phyloP scores from a whole-genome alignment of 2,329 filamentous ascomycete genomes.

The Achaetomium macrosporum region DNA sequence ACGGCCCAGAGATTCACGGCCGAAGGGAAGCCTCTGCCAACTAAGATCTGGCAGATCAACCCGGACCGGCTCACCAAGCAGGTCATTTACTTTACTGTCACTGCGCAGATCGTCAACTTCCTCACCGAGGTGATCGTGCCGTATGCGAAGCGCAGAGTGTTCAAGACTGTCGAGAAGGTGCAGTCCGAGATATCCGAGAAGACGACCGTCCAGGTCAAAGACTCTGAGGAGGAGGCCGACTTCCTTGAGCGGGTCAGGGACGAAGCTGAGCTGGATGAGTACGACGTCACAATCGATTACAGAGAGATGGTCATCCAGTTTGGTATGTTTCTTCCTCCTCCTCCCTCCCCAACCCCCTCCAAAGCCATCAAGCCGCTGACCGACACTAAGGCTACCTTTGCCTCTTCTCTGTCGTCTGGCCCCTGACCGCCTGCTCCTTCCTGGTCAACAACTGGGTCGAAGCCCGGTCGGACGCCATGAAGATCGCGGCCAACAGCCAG shows the following conservation, averaged over 20 bases:
- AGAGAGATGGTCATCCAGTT: constrained; percentile 89
- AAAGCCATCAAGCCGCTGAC: neutral
- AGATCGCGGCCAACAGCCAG: constrained; percentile 85
- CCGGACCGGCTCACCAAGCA: constrained; percentile 78
- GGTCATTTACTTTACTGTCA: constrained; percentile 94
- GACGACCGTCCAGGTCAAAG: constrained; percentile 48
- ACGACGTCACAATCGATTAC: constrained; percentile 87
- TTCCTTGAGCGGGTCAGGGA: constrained; percentile 78
- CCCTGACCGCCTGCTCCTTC: constrained; percentile 83
- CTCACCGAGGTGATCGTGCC: constrained; percentile 80
- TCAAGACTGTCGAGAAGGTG: constrained; percentile 72
- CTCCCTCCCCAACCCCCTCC: neutral
- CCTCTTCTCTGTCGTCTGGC: constrained; percentile 91
- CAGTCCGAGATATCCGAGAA: constrained; percentile 55
- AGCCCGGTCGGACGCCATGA: constrained; percentile 85
- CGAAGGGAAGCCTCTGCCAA: constrained; percentile 64
- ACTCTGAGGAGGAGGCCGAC: constrained; percentile 68
- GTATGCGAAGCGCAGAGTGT: constrained; percentile 71
- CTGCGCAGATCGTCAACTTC: constrained; percentile 85
- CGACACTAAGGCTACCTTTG: constrained; percentile 65
- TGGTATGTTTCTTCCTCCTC: constrained; percentile 36
- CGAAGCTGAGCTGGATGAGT: constrained; percentile 74
- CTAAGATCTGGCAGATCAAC: constrained; percentile 70
- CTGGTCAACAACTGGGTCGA: constrained; percentile 95
- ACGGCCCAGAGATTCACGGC: constrained; percentile 71